Evolutionary conservation across 345 rosid species (phyloP).

Genomic region (Aquilaria malaccensis): DNA sequence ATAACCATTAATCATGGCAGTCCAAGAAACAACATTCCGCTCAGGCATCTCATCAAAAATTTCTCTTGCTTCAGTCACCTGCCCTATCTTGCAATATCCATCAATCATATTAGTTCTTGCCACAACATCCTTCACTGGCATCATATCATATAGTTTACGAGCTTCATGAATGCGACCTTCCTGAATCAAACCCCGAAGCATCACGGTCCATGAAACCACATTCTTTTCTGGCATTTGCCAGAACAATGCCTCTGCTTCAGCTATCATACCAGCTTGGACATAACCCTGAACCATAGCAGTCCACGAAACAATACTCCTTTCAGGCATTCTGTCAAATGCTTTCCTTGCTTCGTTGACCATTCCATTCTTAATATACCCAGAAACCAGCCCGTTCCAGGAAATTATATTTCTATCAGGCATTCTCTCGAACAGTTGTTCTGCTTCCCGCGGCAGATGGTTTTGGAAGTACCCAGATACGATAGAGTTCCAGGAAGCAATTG

Average conservation of each 20-base stretch:
- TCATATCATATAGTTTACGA: slow-evolving; percentile 40
- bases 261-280: slow-evolving; percentile 46
- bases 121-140: slow-evolving; percentile 71
- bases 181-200: slow-evolving; percentile 64
- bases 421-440: slow-evolving; percentile 40
- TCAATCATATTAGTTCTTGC: slow-evolving; percentile 76
- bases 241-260: slow-evolving; percentile 55
- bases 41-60: slow-evolving; percentile 66
- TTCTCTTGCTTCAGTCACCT: slow-evolving; percentile 51
- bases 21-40: slow-evolving; percentile 76
- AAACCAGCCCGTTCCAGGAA: slow-evolving; percentile 68
- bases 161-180: slow-evolving; percentile 60
- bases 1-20: slow-evolving; percentile 66
- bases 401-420: slow-evolving; percentile 65
- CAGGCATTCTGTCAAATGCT: slow-evolving; percentile 62
- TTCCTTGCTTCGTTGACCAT: slow-evolving; percentile 48
- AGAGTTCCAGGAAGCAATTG: slow-evolving; percentile 57
- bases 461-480: slow-evolving; percentile 47
- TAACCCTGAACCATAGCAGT: slow-evolving; percentile 70
- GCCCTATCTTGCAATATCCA: slow-evolving; percentile 60
- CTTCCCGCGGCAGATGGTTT: slow-evolving; percentile 46
- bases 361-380: slow-evolving; percentile 57
- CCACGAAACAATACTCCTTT: slow-evolving; percentile 66
- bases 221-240: slow-evolving; percentile 74
- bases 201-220: slow-evolving; percentile 80